A percentile compares a stretch with the other conserved stretches of the same genome.
These are phyloP conservation scores for Cantharellus cinnabarinus DNA, from an alignment of 768 basidiomycete species.

Conservation along the genomic window DNA sequence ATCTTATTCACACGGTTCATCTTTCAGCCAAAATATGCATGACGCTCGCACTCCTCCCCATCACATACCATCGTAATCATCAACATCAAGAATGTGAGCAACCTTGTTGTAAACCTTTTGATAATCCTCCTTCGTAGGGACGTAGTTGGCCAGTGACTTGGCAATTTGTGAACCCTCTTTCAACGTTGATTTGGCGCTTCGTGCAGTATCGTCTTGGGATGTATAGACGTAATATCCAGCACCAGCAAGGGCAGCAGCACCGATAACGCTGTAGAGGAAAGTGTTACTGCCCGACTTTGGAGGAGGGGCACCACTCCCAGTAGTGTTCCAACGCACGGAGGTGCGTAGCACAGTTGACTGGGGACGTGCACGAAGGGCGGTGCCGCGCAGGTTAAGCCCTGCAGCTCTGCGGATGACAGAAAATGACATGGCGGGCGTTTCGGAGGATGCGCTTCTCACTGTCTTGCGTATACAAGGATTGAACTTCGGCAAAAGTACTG, in stretches of 20 bases:
- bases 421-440: neutral
- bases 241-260: slow-evolving; percentile 38
- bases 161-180: slow-evolving; percentile 42
- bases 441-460: no score
- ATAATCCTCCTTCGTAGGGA: slow-evolving; percentile 67
- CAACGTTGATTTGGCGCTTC: slow-evolving; percentile 22
- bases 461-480: no score
- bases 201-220: slow-evolving; percentile 21
- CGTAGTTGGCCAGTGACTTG: slow-evolving; percentile 48
- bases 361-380: neutral
- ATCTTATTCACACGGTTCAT: slow-evolving; percentile 25
- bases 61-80: slow-evolving; percentile 63
- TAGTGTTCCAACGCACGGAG: neutral
- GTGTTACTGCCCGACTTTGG: slow-evolving; percentile 20
- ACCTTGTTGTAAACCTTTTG: slow-evolving; percentile 92
- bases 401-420: neutral
- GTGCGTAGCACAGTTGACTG: neutral
- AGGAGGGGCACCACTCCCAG: neutral
- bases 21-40: neutral
- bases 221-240: slow-evolving; percentile 42
- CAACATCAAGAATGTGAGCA: slow-evolving; percentile 51
- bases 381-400: neutral
- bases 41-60: neutral
- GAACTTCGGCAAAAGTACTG: no score
- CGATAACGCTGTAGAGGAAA: slow-evolving; percentile 38